A percentile compares a stretch with the other conserved stretches of the same genome.
Evolutionary conservation across 805 yeast genomes (phyloP).

Genomic region (Nakazawaea ernobii): DNA sequence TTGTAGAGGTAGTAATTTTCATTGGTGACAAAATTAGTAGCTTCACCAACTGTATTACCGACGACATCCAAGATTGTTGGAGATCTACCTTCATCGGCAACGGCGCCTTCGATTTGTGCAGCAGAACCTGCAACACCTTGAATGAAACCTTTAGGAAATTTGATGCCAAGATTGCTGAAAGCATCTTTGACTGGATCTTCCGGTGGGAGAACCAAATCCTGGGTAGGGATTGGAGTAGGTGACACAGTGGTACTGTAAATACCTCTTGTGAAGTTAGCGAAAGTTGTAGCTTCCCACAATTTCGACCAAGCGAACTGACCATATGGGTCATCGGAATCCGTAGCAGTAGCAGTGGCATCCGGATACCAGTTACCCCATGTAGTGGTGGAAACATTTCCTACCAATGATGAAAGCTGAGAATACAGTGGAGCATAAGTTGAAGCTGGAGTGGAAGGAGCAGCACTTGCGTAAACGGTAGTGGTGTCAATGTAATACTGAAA

Average conservation of each 20-base stretch:
- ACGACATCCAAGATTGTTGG: conserved; percentile 26
- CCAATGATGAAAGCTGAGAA: background rate
- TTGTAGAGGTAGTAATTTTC: conserved; percentile 28
- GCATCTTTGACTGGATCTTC: conserved; percentile 7
- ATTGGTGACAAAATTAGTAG: conserved; percentile 22
- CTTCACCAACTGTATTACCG: conserved; percentile 7
- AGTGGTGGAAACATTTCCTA: conserved; percentile 6
- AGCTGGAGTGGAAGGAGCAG: conserved; percentile 7
- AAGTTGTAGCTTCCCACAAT: conserved; percentile 8
- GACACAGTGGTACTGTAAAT: conserved; percentile 11
- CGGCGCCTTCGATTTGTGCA: conserved; percentile 31
- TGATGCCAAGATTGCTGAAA: conserved; percentile 1
- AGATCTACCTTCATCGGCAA: conserved; percentile 26
- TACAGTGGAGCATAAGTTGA: conserved; percentile 19
- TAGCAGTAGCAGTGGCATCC: background rate
- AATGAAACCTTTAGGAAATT: conserved; percentile 13
- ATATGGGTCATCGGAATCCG: conserved; percentile 7
- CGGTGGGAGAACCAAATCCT: conserved; percentile 8
- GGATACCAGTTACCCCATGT: conserved; percentile 11
- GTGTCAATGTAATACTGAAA: conserved; percentile 8
- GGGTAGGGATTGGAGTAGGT: conserved; percentile 10
- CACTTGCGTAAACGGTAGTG: conserved; percentile 1
- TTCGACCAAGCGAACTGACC: conserved; percentile 9
- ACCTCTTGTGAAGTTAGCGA: conserved; percentile 9
- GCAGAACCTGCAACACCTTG: conserved; percentile 30